Evolutionary conservation across 768 basidiomycete species (phyloP).

Genomic region (Boletales sp.): DNA sequence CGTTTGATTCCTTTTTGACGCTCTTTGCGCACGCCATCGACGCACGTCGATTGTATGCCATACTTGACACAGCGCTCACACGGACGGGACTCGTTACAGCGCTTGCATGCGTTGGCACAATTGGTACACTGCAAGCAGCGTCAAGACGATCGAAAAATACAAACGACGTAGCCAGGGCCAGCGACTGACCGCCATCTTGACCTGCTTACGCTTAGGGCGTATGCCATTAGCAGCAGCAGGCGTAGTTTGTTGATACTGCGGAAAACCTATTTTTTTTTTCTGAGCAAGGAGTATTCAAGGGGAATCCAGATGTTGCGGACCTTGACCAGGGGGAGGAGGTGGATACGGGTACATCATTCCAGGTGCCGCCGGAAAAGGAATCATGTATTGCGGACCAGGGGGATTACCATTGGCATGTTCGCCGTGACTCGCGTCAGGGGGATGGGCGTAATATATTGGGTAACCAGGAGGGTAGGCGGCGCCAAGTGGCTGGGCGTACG

Average conservation of each 20-base stretch:
- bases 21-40: slow-evolving; percentile 62
- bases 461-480: slow-evolving; percentile 30
- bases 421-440: slow-evolving; percentile 25
- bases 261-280: slow-evolving; percentile 26
- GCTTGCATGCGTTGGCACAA: slow-evolving; percentile 54
- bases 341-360: slow-evolving; percentile 45
- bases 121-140: slow-evolving; percentile 44
- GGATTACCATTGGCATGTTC: slow-evolving; percentile 33
- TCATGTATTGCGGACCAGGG: slow-evolving; percentile 32
- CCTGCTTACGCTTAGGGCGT: slow-evolving; percentile 48
- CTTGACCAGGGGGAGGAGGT: slow-evolving; percentile 36
- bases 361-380: slow-evolving; percentile 36
- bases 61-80: slow-evolving; percentile 65
- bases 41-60: slow-evolving; percentile 52
- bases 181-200: slow-evolving; percentile 53
- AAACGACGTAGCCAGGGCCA: neutral
- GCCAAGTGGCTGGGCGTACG: slow-evolving; percentile 26
- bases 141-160: slow-evolving; percentile 3
- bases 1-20: slow-evolving; percentile 59
- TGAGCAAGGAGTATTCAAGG: slow-evolving; percentile 3
- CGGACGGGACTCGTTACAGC: slow-evolving; percentile 56
- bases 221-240: slow-evolving; percentile 22
- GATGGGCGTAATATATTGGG: slow-evolving; percentile 31
- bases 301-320: slow-evolving; percentile 22
- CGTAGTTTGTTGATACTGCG: slow-evolving; percentile 27